Evolutionary conservation across 495 filamentous ascomycete species (phyloP).

Genomic region (Penicillium robsamsonii): DNA sequence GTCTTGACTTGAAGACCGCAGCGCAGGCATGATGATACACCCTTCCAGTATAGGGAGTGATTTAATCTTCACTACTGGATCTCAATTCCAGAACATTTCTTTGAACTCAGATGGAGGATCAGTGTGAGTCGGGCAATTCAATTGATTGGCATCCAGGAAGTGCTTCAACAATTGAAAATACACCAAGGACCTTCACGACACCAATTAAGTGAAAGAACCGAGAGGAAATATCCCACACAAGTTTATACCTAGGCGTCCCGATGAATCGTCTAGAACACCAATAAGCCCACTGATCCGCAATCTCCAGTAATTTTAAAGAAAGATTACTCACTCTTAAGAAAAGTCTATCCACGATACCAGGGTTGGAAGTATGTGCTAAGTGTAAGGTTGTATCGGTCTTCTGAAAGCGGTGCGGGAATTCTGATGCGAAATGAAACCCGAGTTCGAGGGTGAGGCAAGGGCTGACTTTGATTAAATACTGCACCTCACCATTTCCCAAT

Average conservation of each 20-base stretch:
- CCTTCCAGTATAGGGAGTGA: conserved; percentile 5
- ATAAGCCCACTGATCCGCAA: conserved; percentile 12
- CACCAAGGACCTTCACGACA: not conserved
- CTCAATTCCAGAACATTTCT: conserved; percentile 1
- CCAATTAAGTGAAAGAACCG: not conserved
- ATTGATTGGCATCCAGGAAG: not conserved
- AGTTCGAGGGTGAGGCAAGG: conserved; percentile 27
- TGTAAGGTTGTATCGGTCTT: conserved; percentile 26
- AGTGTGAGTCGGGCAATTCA: not conserved
- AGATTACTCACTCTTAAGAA: not conserved
- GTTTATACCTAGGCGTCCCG: conserved; percentile 1
- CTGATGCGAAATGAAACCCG: conserved; percentile 11
- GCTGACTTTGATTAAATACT: conserved; percentile 16
- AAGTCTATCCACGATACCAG: not conserved
- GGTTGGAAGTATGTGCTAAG: conserved; percentile 17
- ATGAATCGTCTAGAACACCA: conserved; percentile 11
- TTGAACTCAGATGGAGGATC: not conserved
- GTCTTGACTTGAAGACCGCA: conserved; percentile 10
- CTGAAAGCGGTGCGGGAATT: conserved; percentile 23
- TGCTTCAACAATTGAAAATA: not conserved
- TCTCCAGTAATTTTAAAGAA: not conserved
- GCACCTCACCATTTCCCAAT: conserved; percentile 5
- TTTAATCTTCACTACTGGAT: not conserved
- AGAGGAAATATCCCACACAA: not conserved
- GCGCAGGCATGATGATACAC: conserved; percentile 20